phyloP scores from a whole-genome alignment of 139 green algal species.

The Chlorella sp. region DNA sequence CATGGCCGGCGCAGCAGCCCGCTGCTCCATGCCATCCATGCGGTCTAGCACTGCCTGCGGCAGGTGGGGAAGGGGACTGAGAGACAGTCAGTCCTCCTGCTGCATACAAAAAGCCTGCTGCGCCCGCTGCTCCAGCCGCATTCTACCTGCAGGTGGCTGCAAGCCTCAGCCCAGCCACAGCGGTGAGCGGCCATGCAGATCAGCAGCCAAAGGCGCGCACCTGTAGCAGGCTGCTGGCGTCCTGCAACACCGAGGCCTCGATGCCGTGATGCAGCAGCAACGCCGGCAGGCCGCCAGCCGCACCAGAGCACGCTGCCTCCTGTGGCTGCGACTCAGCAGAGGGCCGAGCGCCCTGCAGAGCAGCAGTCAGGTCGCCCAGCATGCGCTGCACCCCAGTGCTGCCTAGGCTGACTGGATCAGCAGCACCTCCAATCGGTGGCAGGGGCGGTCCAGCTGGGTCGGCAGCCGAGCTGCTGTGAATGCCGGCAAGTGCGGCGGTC shows the following conservation, averaged over 20 bases:
- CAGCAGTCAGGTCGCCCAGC: not conserved
- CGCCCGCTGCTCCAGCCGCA: too few relatives aligned
- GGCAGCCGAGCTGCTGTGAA: not conserved
- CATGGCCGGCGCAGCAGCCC: too few relatives aligned
- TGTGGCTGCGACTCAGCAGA: not conserved
- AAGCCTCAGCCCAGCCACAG: too few relatives aligned
- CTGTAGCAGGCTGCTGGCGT: constrained; percentile 10
- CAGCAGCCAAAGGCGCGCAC: not conserved
- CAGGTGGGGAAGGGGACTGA: not conserved
- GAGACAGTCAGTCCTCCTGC: not conserved
- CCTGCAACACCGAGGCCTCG: not conserved
- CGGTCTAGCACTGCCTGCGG: constrained; percentile 20
- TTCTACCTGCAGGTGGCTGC: too few relatives aligned
- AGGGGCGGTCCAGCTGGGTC: not conserved
- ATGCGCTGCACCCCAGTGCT: not conserved
- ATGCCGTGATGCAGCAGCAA: constrained; percentile 11
- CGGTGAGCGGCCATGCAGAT: too few relatives aligned
- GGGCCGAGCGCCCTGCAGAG: not conserved
- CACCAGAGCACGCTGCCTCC: not conserved
- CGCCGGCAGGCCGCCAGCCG: not conserved
- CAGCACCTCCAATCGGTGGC: too few relatives aligned
- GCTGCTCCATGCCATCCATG: constrained; percentile 8
- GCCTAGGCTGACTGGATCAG: too few relatives aligned
- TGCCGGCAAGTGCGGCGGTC: not conserved
- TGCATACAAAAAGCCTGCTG: too few relatives aligned